phyloP scores from a whole-genome alignment of 2,329 filamentous ascomycete genomes.

The Verticillium longisporum region DNA sequence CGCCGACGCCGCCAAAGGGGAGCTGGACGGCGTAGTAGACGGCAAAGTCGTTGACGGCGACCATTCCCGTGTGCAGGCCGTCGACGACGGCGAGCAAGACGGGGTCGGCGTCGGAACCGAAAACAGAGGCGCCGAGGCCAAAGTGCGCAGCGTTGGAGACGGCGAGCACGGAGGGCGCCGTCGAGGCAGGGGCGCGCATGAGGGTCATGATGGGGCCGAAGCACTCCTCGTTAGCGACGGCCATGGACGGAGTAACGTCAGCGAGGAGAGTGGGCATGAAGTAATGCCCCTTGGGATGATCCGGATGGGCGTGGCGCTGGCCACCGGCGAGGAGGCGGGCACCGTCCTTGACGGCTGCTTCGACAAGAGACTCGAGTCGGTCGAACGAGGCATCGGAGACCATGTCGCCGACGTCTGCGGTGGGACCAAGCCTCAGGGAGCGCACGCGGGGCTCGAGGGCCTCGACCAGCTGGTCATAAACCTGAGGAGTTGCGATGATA shows the following conservation, averaged over 20 bases:
- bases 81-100: conserved; percentile 58
- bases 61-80: conserved; percentile 77
- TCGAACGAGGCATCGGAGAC: conserved; percentile 73
- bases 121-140: conserved; percentile 83
- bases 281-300: conserved; percentile 76
- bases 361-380: conserved; percentile 69
- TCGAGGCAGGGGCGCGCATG: conserved; percentile 63
- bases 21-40: conserved; percentile 89
- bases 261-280: conserved; percentile 85
- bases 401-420: conserved; percentile 81
- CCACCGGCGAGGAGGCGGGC: conserved; percentile 80
- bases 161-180: conserved; percentile 56
- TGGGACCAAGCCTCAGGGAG: conserved; percentile 67
- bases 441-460: conserved; percentile 68
- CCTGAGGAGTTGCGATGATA: conserved; percentile 70
- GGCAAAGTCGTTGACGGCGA: conserved; percentile 92
- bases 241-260: conserved; percentile 80
- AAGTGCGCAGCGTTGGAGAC: conserved; percentile 82
- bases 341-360: conserved; percentile 69
- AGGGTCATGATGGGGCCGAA: conserved; percentile 88
- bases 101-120: conserved; percentile 58
- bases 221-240: conserved; percentile 81
- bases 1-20: conserved; percentile 86
- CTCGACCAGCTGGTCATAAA: conserved; percentile 67
- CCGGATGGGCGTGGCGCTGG: conserved; percentile 61